These are phyloP conservation scores for Aspergillus brasiliensis DNA, from an alignment of 2,329 filamentous ascomycete species.

Conservation along the genomic window DNA sequence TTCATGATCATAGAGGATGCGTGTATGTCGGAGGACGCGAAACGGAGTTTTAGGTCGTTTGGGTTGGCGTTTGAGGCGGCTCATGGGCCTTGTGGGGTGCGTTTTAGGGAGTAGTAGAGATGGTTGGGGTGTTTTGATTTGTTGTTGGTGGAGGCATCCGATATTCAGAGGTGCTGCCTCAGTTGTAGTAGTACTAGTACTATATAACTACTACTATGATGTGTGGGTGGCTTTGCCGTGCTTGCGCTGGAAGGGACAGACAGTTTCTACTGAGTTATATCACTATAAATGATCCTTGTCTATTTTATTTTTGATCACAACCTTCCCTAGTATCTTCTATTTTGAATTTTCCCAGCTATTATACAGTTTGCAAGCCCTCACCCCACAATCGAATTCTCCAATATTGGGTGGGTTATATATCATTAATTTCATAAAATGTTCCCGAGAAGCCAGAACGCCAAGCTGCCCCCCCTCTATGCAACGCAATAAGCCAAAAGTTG, in stretches of 20 bases:
- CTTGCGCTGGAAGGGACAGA: background rate
- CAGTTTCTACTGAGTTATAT: background rate
- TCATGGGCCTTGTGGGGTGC: slow-evolving; percentile 21
- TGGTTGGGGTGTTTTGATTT: slow-evolving; percentile 10
- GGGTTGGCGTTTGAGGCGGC: slow-evolving; percentile 23
- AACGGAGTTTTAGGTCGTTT: slow-evolving; percentile 35
- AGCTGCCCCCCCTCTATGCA: background rate
- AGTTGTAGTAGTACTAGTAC: too few relatives aligned
- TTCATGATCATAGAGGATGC: slow-evolving; percentile 37
- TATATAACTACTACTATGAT: too few relatives aligned
- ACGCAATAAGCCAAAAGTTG: background rate
- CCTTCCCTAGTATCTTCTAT: background rate
- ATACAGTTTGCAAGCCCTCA: background rate
- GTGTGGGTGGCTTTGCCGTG: background rate
- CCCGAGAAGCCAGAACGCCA: background rate
- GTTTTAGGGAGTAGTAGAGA: slow-evolving; percentile 11
- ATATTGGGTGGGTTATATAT: background rate
- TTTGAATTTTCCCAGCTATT: background rate
- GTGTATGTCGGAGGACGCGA: slow-evolving; percentile 40
- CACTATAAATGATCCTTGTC: background rate
- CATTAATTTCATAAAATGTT: background rate
- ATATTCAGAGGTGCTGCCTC: too few relatives aligned
- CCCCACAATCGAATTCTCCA: too few relatives aligned
- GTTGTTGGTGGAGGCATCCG: background rate
- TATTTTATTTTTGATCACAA: background rate